A percentile compares a stretch with the other conserved stretches of the same genome.
Evolutionary conservation across 2,329 filamentous ascomycete species (phyloP).

Genomic region (Venturia aucupariae): DNA sequence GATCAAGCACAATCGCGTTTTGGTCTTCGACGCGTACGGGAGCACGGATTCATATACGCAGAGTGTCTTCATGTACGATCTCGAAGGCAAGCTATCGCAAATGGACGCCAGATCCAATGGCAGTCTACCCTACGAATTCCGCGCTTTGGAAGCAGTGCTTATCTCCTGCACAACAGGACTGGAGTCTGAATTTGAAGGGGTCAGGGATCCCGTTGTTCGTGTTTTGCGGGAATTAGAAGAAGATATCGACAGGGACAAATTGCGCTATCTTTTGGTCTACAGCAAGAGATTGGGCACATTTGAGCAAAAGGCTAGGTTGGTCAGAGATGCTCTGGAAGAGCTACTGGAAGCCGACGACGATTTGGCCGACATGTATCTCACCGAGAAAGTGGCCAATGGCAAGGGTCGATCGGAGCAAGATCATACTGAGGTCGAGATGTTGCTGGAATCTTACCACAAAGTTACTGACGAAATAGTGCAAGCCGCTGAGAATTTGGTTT

Average conservation of each 20-base stretch:
- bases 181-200: conserved; percentile 88
- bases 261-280: conserved; percentile 81
- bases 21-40: conserved; percentile 94
- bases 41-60: conserved; percentile 92
- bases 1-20: conserved; percentile 87
- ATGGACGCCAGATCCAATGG: conserved; percentile 48
- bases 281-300: conserved; percentile 95
- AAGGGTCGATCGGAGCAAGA: conserved; percentile 68
- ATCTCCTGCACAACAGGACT: conserved; percentile 88
- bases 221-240: conserved; percentile 88
- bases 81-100: conserved; percentile 85
- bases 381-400: conserved; percentile 66
- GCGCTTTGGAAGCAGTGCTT: conserved; percentile 87
- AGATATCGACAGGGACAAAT: conserved; percentile 90
- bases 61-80: conserved; percentile 94
- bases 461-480: conserved; percentile 97
- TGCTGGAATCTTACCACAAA: conserved; percentile 95
- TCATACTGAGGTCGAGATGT: conserved; percentile 93
- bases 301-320: conserved; percentile 90
- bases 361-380: conserved; percentile 87
- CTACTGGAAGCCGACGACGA: conserved; percentile 94
- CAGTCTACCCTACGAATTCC: conserved; percentile 83
- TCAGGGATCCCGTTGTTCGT: conserved; percentile 82
- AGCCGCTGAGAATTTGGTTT: conserved; percentile 84
- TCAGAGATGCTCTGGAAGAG: conserved; percentile 91